Percentiles rank a stretch among this genome's conserved stretches.
phyloP scores from a whole-genome alignment of 177 flowering plant genomes.

The Tripterygium wilfordii region DNA sequence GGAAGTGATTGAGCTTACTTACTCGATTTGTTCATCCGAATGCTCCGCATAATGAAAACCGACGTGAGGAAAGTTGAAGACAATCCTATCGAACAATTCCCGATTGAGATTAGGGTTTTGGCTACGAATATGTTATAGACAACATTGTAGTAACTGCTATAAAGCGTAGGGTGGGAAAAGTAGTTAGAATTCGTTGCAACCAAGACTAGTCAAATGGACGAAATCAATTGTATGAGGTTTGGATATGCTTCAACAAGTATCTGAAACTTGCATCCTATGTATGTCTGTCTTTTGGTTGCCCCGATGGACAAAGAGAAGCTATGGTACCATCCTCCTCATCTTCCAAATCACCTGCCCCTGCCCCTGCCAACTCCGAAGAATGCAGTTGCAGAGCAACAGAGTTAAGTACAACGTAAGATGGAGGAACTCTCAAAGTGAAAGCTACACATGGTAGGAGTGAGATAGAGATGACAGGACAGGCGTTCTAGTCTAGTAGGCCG shows the following conservation, averaged over 20 bases:
- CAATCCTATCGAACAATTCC: conserved; percentile 19
- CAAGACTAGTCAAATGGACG: no score
- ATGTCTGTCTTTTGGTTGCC: no score
- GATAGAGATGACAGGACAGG: conserved; percentile 73
- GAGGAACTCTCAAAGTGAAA: conserved; percentile 58
- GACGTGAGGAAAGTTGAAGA: conserved; percentile 32
- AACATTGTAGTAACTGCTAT: no score
- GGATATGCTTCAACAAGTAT: no score
- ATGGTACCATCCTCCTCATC: no score
- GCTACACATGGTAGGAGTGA: conserved; percentile 52
- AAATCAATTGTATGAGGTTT: no score
- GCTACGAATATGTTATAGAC: no score
- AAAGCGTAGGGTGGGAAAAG: no score
- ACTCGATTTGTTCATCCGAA: conserved; percentile 14
- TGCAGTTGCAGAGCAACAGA: conserved; percentile 56
- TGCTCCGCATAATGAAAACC: conserved; percentile 26
- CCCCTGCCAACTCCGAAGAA: conserved; percentile 53
- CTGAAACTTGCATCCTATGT: no score
- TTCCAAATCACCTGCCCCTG: conserved; percentile 58
- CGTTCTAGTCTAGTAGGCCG: conserved; percentile 43
- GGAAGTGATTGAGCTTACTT: conserved; percentile 1
- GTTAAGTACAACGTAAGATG: conserved; percentile 46
- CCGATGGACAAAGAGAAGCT: no score
- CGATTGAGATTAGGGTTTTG: conserved; percentile 11
- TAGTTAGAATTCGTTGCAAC: no score